Conservation (phyloP, 2,329 filamentous ascomycete genomes). For the Penicillium verrucosum region DNA sequence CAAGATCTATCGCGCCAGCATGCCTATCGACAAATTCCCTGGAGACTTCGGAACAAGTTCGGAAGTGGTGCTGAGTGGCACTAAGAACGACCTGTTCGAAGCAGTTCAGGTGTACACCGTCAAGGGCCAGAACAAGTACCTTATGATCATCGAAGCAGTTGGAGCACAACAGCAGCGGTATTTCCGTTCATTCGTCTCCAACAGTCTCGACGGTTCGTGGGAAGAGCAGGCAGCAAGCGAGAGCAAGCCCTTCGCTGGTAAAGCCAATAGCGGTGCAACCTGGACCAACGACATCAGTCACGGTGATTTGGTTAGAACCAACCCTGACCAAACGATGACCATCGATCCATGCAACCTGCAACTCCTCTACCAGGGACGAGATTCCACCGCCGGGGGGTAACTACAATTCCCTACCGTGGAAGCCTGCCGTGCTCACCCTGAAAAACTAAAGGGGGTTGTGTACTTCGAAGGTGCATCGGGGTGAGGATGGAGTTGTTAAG, state of each 20-base stretch:
- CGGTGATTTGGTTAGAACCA: conserved; percentile 58
- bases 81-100: conserved; percentile 59
- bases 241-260: conserved; percentile 59
- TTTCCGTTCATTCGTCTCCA: conserved; percentile 65
- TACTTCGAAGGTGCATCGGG: background rate
- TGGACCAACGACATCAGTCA: conserved; percentile 68
- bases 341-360: conserved; percentile 63
- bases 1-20: conserved; percentile 61
- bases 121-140: conserved; percentile 53
- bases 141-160: conserved; percentile 65
- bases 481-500: background rate
- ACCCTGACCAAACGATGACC: conserved; percentile 59
- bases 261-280: conserved; percentile 60
- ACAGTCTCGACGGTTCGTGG: conserved; percentile 56
- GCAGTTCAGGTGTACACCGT: conserved; percentile 65
- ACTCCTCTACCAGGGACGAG: conserved; percentile 60
- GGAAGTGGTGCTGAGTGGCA: conserved; percentile 53
- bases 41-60: conserved; percentile 55
- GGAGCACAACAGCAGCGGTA: conserved; percentile 54
- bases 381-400: conserved; percentile 41
- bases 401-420: conserved; percentile 55
- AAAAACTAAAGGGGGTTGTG: background rate
- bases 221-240: conserved; percentile 56
- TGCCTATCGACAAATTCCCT: conserved; percentile 62
- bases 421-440: conserved; percentile 55